phyloP scores from a whole-genome alignment of 176 grass and related monocot genomes.

The Juncus effusus region DNA sequence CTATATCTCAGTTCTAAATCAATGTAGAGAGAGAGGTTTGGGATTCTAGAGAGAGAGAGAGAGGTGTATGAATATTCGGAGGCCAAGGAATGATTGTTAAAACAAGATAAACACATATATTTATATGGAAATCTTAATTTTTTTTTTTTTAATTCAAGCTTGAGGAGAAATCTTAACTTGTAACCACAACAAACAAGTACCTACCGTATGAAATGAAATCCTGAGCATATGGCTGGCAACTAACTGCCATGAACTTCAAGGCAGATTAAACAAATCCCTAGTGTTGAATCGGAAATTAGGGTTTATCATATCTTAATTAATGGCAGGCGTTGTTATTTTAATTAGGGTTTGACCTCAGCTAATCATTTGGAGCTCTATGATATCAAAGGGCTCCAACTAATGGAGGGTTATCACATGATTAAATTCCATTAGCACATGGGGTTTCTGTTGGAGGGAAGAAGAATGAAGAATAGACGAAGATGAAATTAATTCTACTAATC shows the following conservation, averaged over 20 bases:
- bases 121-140: constrained; percentile 4
- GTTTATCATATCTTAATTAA: background rate
- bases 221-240: constrained; percentile 25
- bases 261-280: background rate
- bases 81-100: constrained; percentile 17
- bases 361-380: constrained; percentile 22
- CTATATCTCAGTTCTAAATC: constrained; percentile 4
- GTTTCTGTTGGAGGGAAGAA: background rate
- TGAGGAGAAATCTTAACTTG: background rate
- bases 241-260: constrained; percentile 23
- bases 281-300: constrained; percentile 16
- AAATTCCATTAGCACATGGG: constrained; percentile 26
- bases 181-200: background rate
- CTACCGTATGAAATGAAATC: constrained; percentile 27
- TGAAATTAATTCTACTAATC: background rate
- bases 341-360: constrained; percentile 16
- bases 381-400: background rate
- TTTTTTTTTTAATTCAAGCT: too few relatives aligned
- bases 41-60: background rate
- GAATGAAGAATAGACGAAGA: background rate
- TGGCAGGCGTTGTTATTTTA: constrained; percentile 4
- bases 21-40: background rate
- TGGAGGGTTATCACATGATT: constrained; percentile 25
- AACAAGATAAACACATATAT: constrained; percentile 6
- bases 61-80: background rate